Percentiles rank a stretch among this genome's conserved stretches.
Evolutionary conservation across 768 basidiomycete genomes (phyloP).

Genomic region (Termitomyces sp.): DNA sequence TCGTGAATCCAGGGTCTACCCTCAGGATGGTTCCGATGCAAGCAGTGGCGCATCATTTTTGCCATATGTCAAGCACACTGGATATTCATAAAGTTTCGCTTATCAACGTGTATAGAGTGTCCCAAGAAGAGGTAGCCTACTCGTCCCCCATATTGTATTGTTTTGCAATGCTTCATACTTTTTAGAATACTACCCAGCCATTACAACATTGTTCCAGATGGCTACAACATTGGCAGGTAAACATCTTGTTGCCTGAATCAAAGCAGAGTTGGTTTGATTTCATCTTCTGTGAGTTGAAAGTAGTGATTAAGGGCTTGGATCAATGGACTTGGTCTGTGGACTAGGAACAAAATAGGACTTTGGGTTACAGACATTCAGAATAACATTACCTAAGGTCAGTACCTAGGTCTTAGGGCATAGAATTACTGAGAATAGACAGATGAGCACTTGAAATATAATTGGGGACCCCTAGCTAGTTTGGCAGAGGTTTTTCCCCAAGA

Average conservation of each 20-base stretch:
- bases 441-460: too few species aligned
- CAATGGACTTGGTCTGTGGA: too few species aligned
- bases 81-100: not conserved
- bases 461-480: too few species aligned
- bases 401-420: too few species aligned
- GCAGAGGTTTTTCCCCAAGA: too few species aligned
- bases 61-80: constrained; percentile 8
- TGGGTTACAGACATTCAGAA: too few species aligned
- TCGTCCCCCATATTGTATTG: not conserved
- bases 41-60: constrained; percentile 18
- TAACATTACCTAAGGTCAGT: too few species aligned
- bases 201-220: constrained; percentile 15
- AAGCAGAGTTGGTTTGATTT: not conserved
- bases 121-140: constrained; percentile 3
- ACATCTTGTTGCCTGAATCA: not conserved
- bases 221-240: constrained; percentile 20
- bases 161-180: not conserved
- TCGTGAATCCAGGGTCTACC: constrained; percentile 9
- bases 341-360: too few species aligned
- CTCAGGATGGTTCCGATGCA: constrained; percentile 16
- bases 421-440: too few species aligned
- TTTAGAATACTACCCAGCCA: constrained; percentile 11
- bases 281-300: not conserved
- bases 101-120: not conserved
- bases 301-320: too few species aligned